Evolutionary conservation across 2,329 filamentous ascomycete species (phyloP).

Genomic region (Fusarium piperis): DNA sequence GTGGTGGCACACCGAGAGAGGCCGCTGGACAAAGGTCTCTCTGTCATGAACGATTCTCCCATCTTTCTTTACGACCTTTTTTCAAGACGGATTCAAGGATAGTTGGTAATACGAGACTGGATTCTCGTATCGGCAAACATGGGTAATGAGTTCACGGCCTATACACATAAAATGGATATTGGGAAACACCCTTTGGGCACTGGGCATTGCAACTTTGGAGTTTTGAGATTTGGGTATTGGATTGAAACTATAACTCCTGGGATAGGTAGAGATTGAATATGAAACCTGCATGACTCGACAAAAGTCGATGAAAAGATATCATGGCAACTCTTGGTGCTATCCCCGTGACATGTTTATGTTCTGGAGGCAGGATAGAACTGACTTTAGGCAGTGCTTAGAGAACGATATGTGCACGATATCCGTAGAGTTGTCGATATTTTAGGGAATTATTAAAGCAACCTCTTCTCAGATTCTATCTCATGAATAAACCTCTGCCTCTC

Average conservation of each 20-base stretch:
- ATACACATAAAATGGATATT: conserved; percentile 8
- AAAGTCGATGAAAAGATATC: neutral
- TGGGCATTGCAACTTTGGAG: conserved; percentile 10
- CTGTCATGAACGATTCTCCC: conserved; percentile 19
- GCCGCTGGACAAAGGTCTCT: conserved; percentile 51
- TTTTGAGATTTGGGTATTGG: neutral
- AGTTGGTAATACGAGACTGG: neutral
- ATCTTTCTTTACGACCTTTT: neutral
- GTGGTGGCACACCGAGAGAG: conserved; percentile 63
- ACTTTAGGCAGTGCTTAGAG: neutral
- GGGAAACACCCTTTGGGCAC: neutral
- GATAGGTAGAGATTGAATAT: conserved; percentile 1
- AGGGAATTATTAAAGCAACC: neutral
- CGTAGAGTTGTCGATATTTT: neutral
- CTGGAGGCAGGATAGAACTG: neutral
- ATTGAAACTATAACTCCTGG: neutral
- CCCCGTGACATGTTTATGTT: neutral
- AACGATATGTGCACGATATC: neutral
- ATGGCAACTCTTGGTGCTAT: neutral
- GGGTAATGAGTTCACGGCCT: conserved; percentile 30
- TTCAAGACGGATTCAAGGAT: neutral
- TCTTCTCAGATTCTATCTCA: neutral
- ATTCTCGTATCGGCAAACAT: neutral
- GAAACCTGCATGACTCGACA: neutral
- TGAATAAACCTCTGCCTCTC: too few relatives aligned